Percentiles rank a stretch among this genome's conserved stretches.
Evolutionary conservation across 2,329 filamentous ascomycete species (phyloP).

Genomic region (Erysiphe pulchra): DNA sequence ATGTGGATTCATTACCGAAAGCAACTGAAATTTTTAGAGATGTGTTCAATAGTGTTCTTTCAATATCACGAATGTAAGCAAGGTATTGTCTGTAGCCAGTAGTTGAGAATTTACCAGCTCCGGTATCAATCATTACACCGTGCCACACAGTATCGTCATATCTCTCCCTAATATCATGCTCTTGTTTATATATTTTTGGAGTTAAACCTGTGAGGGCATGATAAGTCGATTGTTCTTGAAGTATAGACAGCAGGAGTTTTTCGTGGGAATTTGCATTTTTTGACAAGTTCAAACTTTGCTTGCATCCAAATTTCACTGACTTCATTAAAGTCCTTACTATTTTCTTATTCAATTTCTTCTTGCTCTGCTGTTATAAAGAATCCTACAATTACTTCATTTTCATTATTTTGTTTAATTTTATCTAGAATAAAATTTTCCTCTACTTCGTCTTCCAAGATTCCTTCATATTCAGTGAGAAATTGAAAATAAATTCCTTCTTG

Average conservation of each 20-base stretch:
- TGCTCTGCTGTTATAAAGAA: not conserved
- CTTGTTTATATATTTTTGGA: not conserved
- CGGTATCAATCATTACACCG: not conserved
- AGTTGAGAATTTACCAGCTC: not conserved
- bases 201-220: not conserved
- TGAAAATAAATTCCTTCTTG: not conserved
- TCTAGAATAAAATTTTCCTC: not conserved
- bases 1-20: not conserved
- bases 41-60: not conserved
- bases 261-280: not conserved
- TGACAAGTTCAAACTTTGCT: not conserved
- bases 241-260: not conserved
- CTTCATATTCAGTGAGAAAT: not conserved
- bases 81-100: not conserved
- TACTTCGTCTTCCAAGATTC: not conserved
- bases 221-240: not conserved
- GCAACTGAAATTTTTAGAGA: not conserved
- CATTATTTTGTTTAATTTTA: not conserved
- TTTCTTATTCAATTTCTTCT: not conserved
- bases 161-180: not conserved
- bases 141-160: not conserved
- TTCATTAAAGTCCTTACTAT: not conserved
- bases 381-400: not conserved
- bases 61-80: not conserved
- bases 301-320: not conserved